Base-by-base conservation (phyloP, 2,329 filamentous ascomycete genomes). In the Blumeriella jaapii region DNA sequence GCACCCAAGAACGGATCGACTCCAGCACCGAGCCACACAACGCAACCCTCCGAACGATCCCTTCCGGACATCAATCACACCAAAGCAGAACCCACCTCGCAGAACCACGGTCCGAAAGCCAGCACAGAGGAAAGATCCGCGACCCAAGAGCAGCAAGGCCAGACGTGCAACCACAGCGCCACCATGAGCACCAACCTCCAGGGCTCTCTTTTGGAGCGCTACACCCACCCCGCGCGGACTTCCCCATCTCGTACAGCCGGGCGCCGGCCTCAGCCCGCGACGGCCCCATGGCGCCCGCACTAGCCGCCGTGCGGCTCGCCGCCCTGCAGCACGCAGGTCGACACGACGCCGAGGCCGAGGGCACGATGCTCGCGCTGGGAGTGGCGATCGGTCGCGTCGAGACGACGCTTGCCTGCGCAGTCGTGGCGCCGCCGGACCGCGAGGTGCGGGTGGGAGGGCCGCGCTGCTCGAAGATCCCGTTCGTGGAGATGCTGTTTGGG, bases 401-500 rank as follows among this genome's bases (percentile, higher is more conserved):
- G 10, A 20, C 3, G 8, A 11, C 24, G 22, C 18, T 31, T 15
- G 18, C 11, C 5, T 22, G 14, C 19, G 19, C 5, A 23, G 18
- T 11, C 7, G 18, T 22, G 13, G 18, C 11, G 5, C 11, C 17
- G 10, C 18, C 22, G 4, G 14, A 14, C 11, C 22, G 6, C 7
- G 22, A 33, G 6, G 31, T 17, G 13, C n/a, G 6, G 5, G 14
- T 12, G 14, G 11, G 12, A 5, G 22, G 23, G 10, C 15, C 23
- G n/a, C 19, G 24, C 15, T 20, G 23, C 11, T 20, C 23, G 16
- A 34, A 34, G n/a, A 27, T 34, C 4, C 23, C 23, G 16, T 26
- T 34, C 15, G 16, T 34, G 11, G 23, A 34, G 16, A n/a, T 34
- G 23, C n/a, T 34, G 15, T 14, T 20, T 27, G 22, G 14, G 11